A percentile compares a stretch with the other conserved stretches of the same genome.
These are phyloP conservation scores for Fraxinus floribunda DNA, from an alignment of 305 asterid species.

Conservation along the genomic window DNA sequence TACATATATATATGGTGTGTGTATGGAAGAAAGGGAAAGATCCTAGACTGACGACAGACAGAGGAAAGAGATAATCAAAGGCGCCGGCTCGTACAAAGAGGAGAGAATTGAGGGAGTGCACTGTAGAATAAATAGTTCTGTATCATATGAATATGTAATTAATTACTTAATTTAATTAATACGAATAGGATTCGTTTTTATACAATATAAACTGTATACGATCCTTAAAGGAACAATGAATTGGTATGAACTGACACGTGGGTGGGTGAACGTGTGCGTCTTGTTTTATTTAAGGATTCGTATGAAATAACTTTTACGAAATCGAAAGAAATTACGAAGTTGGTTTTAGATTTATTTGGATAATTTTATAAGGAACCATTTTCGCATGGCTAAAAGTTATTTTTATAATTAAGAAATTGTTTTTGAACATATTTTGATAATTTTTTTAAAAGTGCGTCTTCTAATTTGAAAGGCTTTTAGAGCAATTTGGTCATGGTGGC, in stretches of 20 bases:
- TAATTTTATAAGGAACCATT: not conserved
- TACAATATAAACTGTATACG: not conserved
- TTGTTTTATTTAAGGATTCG: not conserved
- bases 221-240: not conserved
- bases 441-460: too few species aligned
- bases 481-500: not conserved
- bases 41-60: not conserved
- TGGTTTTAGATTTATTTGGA: not conserved
- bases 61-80: constrained; percentile 9
- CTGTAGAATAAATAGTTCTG: not conserved
- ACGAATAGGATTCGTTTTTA: not conserved
- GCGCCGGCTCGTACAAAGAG: constrained; percentile 27
- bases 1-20: not conserved
- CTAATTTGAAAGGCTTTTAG: too few species aligned
- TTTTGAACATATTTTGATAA: too few species aligned
- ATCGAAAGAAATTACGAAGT: too few species aligned
- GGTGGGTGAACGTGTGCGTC: not conserved
- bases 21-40: constrained; percentile 1
- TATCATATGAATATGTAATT: not conserved
- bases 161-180: not conserved
- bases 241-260: not conserved
- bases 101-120: constrained; percentile 1
- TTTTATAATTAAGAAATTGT: too few species aligned
- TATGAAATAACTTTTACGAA: not conserved
- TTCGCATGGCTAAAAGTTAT: not conserved